These are phyloP conservation scores for Penicillium sp. DNA, from an alignment of 2,329 filamentous ascomycete species.

Conservation along the genomic window DNA sequence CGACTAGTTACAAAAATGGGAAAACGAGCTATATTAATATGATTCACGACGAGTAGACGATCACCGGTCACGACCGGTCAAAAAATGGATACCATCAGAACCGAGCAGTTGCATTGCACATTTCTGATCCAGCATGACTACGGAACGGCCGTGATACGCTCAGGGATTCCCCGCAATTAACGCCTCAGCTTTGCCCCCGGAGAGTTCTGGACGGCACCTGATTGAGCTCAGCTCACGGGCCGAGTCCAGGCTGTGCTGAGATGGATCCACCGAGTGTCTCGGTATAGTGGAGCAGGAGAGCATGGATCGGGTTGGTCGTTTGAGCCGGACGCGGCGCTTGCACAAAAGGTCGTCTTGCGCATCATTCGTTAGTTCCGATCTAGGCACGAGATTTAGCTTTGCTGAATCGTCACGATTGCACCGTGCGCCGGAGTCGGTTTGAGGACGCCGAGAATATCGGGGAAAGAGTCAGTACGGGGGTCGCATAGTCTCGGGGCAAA, in stretches of 20 bases:
- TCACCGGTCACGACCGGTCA: not conserved
- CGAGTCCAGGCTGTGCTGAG: constrained; percentile 9
- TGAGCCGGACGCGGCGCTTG: too few relatives aligned
- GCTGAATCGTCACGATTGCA: constrained; percentile 15
- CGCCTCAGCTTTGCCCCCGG: constrained; percentile 5
- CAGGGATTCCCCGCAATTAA: constrained; percentile 26
- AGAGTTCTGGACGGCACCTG: not conserved
- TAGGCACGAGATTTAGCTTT: constrained; percentile 19
- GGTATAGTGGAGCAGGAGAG: too few relatives aligned
- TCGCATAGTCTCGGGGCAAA: constrained; percentile 14
- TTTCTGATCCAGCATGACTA: constrained; percentile 15
- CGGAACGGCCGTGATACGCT: constrained; percentile 22
- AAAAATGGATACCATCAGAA: constrained; percentile 12
- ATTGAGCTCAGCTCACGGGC: constrained; percentile 1
- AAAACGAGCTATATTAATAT: not conserved
- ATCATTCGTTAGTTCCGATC: constrained; percentile 12
- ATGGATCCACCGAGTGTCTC: not conserved
- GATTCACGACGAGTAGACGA: not conserved
- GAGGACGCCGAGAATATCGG: not conserved
- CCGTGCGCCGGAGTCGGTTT: constrained; percentile 13
- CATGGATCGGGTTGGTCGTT: too few relatives aligned
- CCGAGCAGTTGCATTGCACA: constrained; percentile 18
- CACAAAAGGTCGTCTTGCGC: too few relatives aligned
- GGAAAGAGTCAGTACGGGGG: not conserved
- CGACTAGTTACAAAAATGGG: not conserved